Conservation (phyloP, 164 flowering plant species). For the Platanus orientalis region DNA sequence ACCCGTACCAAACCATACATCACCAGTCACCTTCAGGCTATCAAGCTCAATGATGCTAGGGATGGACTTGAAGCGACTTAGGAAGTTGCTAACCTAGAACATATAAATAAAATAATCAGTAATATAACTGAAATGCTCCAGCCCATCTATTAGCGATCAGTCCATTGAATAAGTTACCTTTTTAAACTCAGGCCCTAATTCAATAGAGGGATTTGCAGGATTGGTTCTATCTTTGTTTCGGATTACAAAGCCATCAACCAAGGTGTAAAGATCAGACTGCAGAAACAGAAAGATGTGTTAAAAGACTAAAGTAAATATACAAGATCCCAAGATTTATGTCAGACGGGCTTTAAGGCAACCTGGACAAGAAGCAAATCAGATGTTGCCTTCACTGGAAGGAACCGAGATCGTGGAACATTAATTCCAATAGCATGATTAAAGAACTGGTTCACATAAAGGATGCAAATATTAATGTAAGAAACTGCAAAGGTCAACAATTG, state of each 20-base stretch:
- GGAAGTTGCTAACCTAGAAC: constrained; percentile 68
- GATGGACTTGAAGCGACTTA: constrained; percentile 82
- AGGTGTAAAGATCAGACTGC: constrained; percentile 97
- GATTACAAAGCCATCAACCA: constrained; percentile 60
- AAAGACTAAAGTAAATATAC: neutral
- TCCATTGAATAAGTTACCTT: constrained; percentile 46
- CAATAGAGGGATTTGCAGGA: constrained; percentile 81
- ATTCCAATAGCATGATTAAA: constrained; percentile 90
- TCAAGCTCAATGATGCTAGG: constrained; percentile 94
- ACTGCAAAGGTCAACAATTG: neutral
- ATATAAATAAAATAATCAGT: neutral
- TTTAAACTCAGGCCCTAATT: constrained; percentile 92
- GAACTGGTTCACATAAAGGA: constrained; percentile 44
- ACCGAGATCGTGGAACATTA: constrained; percentile 95
- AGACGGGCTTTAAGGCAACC: constrained; percentile 34
- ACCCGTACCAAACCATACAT: constrained; percentile 90
- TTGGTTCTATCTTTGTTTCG: constrained; percentile 66
- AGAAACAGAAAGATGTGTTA: constrained; percentile 10
- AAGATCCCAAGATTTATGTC: neutral
- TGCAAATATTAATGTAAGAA: constrained; percentile 5
- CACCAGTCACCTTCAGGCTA: constrained; percentile 86
- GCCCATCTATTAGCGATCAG: neutral
- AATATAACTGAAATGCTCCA: neutral
- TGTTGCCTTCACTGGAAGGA: constrained; percentile 95
- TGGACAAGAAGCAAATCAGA: constrained; percentile 98